Evolutionary conservation across 2,329 filamentous ascomycete genomes (phyloP).

Genomic region (Myotisia sp.): DNA sequence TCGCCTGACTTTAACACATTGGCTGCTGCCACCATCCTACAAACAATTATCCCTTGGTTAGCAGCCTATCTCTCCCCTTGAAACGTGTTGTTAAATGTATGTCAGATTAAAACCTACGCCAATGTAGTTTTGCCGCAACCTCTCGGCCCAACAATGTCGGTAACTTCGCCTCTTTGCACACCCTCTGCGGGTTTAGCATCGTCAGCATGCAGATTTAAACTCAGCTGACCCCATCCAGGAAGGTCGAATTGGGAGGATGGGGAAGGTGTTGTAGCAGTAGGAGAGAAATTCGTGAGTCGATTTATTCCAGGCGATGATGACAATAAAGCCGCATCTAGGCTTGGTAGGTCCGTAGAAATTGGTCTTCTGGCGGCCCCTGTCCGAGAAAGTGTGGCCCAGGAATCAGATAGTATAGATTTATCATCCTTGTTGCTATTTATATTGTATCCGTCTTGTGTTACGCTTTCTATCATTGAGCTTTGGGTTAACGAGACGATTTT

Average conservation of each 20-base stretch:
- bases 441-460: too few species aligned
- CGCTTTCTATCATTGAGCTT: too few species aligned
- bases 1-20: slow-evolving; percentile 47
- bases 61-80: too few species aligned
- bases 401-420: too few species aligned
- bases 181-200: slow-evolving; percentile 35
- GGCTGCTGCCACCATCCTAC: slow-evolving; percentile 56
- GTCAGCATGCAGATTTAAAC: neutral
- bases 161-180: slow-evolving; percentile 60
- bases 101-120: slow-evolving; percentile 42
- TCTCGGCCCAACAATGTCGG: slow-evolving; percentile 77
- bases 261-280: neutral
- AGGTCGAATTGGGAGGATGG: neutral
- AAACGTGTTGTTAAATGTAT: neutral
- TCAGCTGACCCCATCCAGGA: slow-evolving; percentile 3
- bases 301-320: neutral
- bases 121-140: slow-evolving; percentile 75
- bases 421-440: too few species aligned
- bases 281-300: neutral
- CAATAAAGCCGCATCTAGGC: slow-evolving; percentile 33
- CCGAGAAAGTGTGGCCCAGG: too few species aligned
- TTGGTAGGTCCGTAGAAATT: slow-evolving; percentile 43
- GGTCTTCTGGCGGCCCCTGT: slow-evolving; percentile 9
- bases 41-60: too few species aligned
- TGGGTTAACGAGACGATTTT: too few species aligned